Evolutionary conservation across 2,329 filamentous ascomycete genomes (phyloP), one percentile per base, ranked within the genome.

Genomic region (Aspergillus sp.): DNA sequence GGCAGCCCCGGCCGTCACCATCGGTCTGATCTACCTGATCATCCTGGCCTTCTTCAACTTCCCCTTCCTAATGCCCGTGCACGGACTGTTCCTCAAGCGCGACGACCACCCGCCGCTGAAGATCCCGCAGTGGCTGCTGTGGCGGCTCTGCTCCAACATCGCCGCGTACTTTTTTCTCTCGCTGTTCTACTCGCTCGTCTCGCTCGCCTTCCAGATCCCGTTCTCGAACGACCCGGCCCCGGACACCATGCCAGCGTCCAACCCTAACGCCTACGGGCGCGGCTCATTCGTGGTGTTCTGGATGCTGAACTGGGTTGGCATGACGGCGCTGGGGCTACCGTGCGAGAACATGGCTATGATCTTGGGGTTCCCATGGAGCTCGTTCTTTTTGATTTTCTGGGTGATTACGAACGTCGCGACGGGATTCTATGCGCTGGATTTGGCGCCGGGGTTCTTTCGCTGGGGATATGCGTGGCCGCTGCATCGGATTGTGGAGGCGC

Each of bases 1-100:
- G 2, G 72, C 77, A 0, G 82, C 79, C 2, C 84, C 84, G 0
- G 77, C 83, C 1, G 79, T 86, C 2, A 81, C 76, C 1, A 84
- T 87, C 49, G 83, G 83, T 0, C 68, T 87, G 24, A 86, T 87
- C 59, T 87, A 87, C 62, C 71, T 86, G 1, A 86, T 87, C 60
- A 86, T 87, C 60, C 75, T 87, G 38, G 81, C 82, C 0, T 87
- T 87, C 71, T 86, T 87, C 72, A 82, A 78, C 24, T 86, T 84
- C 65, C 75, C 79, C 0, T 87, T 87, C 70, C 83, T 86, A 60
- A 72, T 87, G 42, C 84, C 84, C 0, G 80, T 85, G 13, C 83
- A 87, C 64, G 77, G 76, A 59, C 78, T 81, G 61, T 84, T 84
- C 62, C 73, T 85, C 53, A 73, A 79, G 45, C 26, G 7, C 26